A percentile compares a stretch with the other conserved stretches of the same genome.
phyloP scores from a whole-genome alignment of 2,329 filamentous ascomycete species.

The Epichloe typhina region DNA sequence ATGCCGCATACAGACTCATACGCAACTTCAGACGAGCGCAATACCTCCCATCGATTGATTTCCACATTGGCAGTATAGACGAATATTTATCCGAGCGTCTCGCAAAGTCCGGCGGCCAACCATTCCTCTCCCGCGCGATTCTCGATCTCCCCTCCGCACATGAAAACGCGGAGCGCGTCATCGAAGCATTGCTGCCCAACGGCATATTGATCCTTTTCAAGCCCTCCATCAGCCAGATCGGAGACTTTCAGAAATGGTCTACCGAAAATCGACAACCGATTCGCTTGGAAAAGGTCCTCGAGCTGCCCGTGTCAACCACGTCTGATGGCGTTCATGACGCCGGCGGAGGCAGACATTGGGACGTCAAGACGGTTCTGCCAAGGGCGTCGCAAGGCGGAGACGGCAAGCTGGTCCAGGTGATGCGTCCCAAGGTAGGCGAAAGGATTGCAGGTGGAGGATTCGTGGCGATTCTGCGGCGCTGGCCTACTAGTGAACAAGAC shows the following conservation, averaged over 20 bases:
- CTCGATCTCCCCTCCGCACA: slow-evolving; percentile 60
- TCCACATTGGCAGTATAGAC: slow-evolving; percentile 55
- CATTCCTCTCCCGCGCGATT: slow-evolving; percentile 59
- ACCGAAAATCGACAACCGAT: slow-evolving; percentile 39
- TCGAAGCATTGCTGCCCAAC: slow-evolving; percentile 47
- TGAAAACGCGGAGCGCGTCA: slow-evolving; percentile 29
- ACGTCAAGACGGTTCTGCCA: slow-evolving; percentile 37
- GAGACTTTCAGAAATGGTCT: slow-evolving; percentile 38
- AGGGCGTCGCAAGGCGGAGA: slow-evolving; percentile 11
- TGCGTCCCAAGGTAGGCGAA: slow-evolving; percentile 29
- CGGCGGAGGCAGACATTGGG: slow-evolving; percentile 47
- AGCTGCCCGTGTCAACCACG: slow-evolving; percentile 33
- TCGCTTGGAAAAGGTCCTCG: slow-evolving; percentile 44
- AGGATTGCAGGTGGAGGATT: slow-evolving; percentile 28
- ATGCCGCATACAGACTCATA: slow-evolving; percentile 51
- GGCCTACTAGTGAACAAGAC: slow-evolving; percentile 12
- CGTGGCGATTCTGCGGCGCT: slow-evolving; percentile 24
- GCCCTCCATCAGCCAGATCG: slow-evolving; percentile 68
- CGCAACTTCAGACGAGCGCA: slow-evolving; percentile 54
- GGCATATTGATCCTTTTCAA: slow-evolving; percentile 58
- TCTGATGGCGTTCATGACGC: slow-evolving; percentile 30
- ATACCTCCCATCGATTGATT: slow-evolving; percentile 59
- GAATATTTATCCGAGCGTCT: slow-evolving; percentile 47
- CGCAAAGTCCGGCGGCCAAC: slow-evolving; percentile 24
- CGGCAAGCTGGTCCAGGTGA: slow-evolving; percentile 21